Base-by-base conservation (phyloP, 179 eudicot species). In the Nepenthes alata region DNA sequence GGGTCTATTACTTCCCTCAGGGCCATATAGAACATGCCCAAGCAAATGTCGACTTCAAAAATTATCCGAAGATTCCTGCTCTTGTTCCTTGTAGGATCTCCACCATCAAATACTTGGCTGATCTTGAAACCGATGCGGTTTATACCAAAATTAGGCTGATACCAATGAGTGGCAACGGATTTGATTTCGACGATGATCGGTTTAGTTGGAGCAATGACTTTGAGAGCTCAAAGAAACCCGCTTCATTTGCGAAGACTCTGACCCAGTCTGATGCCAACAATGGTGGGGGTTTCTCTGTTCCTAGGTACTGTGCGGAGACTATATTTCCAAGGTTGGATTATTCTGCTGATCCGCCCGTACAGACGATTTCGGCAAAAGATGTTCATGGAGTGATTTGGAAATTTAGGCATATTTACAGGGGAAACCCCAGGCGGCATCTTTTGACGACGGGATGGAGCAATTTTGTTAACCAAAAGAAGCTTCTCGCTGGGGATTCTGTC, bases 251-350 rank as follows among this genome's bases (percentile, higher is more conserved):
- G 2, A 77, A 77, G 56, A 77, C 81, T 6, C 51, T 77, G 0
- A 77, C 81, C 9, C 81, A 77, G 16, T 77, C 81, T 61, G 81
- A 77, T 64, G 81, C 81, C 4, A 77, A 77, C 58, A 77, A 77
- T 71, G 81, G 81, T 7, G 81, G 81, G 0, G 81, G 81, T 0
- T 77, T 77, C 60, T 76, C 76, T 0, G 76, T 72, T 0, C 76
- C 76, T 14, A 58, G 81, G 1, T 77, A 77, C 35, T 77, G 81
- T 53, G 81, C 81, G 11, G 81, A 77, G 69, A 77, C 78, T 11
- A 77, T 77, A 5, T 77, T 77, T 45, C 81, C 81, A 0, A 53
- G 78, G 50, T 14, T 77, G 48, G 81, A 77, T 55, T 77, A 74
- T 36, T 60, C 70, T 5, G 75, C 73, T 8, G 78, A 77, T 13